phyloP scores from a whole-genome alignment of 208 protist species.

The Leishmania guyanensis region DNA sequence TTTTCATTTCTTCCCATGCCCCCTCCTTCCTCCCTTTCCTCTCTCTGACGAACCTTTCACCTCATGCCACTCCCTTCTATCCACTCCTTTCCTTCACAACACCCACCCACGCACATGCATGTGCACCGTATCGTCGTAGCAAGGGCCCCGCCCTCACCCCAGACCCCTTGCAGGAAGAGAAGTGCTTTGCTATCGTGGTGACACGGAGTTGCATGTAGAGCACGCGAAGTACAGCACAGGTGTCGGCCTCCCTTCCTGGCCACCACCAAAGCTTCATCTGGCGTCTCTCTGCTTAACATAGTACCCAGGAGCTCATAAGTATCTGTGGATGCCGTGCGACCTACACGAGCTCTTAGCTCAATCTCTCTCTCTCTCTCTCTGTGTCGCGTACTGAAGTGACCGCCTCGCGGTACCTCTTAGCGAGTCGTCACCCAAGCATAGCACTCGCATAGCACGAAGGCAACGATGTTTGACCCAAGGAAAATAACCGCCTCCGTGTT shows the following conservation, averaged over 20 bases:
- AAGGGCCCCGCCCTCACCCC: background rate
- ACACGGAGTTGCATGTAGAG: background rate
- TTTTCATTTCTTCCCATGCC: background rate
- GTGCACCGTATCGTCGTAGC: background rate
- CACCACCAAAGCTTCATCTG: background rate
- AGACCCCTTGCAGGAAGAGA: background rate
- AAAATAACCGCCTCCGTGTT: slow-evolving; percentile 34
- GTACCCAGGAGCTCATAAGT: background rate
- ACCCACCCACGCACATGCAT: background rate
- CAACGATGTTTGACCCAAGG: slow-evolving; percentile 32
- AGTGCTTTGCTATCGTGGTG: background rate
- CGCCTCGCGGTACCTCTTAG: background rate
- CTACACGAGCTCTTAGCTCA: background rate
- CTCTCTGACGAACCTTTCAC: background rate
- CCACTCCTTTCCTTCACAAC: background rate
- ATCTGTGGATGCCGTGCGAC: background rate
- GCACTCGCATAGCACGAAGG: background rate
- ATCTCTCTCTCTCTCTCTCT: background rate
- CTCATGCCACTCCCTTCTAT: background rate
- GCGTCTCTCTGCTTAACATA: background rate
- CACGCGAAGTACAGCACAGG: background rate
- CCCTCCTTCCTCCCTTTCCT: background rate
- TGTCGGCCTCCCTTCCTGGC: background rate
- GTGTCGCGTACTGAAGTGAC: background rate
- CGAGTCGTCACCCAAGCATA: background rate